Evolutionary conservation across 805 yeast species (phyloP), one percentile per base, ranked within the genome.

Genomic region (Kluyveromyces aestuarii): DNA sequence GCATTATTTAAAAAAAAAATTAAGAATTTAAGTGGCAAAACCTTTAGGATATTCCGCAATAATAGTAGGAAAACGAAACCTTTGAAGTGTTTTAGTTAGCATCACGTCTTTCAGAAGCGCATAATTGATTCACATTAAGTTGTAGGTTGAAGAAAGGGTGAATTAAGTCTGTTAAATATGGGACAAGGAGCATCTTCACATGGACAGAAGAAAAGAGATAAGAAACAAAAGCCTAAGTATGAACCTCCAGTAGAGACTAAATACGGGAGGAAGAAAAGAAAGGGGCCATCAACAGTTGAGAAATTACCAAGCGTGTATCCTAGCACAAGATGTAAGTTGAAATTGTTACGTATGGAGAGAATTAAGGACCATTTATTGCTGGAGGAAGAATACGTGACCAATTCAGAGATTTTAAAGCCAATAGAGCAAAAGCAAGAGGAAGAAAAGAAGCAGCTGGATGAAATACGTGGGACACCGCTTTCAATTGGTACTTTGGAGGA

Each of bases 211-310:
- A 59, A 58, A 45, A 81, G 79, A 58, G 81, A 77, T 54, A 82
- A 82, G 71, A 81, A 82, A 56, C 87, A 86, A 60, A 90, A 91
- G 70, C 98, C 97, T 62, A 91, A 90, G 74, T 93, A 91, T 69
- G 99, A 93, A 70, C 98, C 99, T 36, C 99, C 99, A 14, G 97
- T 91, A 52, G 95, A 91, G 69, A 84, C 96, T 7, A 82, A 90
- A 56, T 85, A 88, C 61, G 96, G 96, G 49, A 85, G 87, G 68
- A 90, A 88, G 77, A 86, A 87, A 73, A 82, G 93, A 75, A 88
- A 84, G 74, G 96, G 96, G 8, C 95, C 93, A 47, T 87, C 87
- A 48, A 85, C 95, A 25, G 87, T 64, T 30, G 80, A 78, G 53
- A 88, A 84, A 62, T 76, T 93, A 53, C 99, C 99, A 5, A 75